phyloP scores from a whole-genome alignment of 176 grass and related monocot species.

The Oryza glumipatula region DNA sequence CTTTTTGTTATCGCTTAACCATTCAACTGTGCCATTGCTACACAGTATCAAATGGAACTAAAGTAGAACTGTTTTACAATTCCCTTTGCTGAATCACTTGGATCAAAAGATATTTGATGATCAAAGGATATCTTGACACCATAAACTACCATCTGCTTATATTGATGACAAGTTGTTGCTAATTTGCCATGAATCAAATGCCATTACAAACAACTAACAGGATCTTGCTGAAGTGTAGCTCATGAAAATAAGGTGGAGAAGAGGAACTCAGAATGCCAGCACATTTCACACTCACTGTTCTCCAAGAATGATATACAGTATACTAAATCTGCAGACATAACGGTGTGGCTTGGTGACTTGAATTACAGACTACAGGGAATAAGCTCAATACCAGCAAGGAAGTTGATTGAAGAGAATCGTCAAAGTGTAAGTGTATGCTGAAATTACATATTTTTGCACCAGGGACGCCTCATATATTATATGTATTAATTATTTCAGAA shows the following conservation, averaged over 20 bases:
- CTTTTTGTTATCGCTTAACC: neutral
- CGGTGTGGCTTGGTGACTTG: conserved; percentile 74
- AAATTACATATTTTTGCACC: neutral
- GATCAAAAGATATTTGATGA: neutral
- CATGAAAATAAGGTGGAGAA: conserved; percentile 62
- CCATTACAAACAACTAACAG: neutral
- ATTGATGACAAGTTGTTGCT: neutral
- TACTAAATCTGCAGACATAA: conserved; percentile 45
- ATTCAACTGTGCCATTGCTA: neutral
- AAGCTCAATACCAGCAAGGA: conserved; percentile 52
- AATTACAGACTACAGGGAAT: conserved; percentile 74
- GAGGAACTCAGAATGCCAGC: conserved; percentile 70
- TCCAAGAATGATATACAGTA: conserved; percentile 41
- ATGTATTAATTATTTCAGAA: conserved; percentile 31
- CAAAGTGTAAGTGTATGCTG: conserved; percentile 47
- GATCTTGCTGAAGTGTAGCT: conserved; percentile 40
- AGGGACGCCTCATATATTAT: neutral
- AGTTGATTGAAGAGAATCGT: conserved; percentile 55
- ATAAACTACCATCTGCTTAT: neutral
- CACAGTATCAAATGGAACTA: neutral
- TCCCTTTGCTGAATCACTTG: neutral
- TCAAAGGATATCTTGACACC: neutral
- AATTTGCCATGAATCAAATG: neutral
- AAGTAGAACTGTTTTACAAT: neutral
- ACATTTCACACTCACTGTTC: conserved; percentile 58